Base-by-base conservation (phyloP, 139 green algal species). In the Chlamydomonas incerta region DNA sequence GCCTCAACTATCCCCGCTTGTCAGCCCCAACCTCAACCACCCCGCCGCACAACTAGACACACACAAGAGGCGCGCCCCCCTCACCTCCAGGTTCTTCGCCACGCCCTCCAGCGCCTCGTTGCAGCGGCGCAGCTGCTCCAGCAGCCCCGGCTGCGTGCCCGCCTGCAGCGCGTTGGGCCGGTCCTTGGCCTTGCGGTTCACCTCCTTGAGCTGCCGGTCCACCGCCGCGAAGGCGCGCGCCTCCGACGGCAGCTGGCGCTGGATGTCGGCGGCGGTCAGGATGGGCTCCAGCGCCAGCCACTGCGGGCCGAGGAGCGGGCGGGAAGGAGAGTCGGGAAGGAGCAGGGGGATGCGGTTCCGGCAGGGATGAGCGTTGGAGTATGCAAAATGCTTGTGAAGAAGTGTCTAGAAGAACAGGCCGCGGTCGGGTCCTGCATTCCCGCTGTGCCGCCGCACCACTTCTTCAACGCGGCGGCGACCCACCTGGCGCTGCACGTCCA, bases 211-310 rank as follows among this genome's bases (percentile, higher is more conserved):
- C 68, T 94, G 86, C 74, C 90, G 92, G 88, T 97, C 95, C 75
- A 97, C 93, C 20, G 84, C 80, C 31, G 58, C 69, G 41, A 93
- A 93, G 31, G 87, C 75, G 68, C 88, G 85, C 18, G 87, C 87
- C 75, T 93, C 90, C 5, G 87, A 47, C 26, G 94, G 94, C 80
- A 98, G 90, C 93, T 98, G 95, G 31, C 93, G 90, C 92, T 96
- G 93, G 82, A 98, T 98, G 87, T 98, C 95, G 31, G 92, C 88
- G 11, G 94, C 92, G 72, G 89, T 85, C 74, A 97, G 96, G 72
- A 97, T 96, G 41, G 85, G 89, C 88, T 98, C 95, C 80, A 98
- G 90, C 85, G 95, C 95, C 83, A 97, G 94, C 95, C 95, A 98
- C 55, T 90, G 77, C 33, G 75, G 35, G 35, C 15, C 6, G 60